Evolutionary conservation across 331 rosid species (phyloP).

Genomic region (Malus hybrid): DNA sequence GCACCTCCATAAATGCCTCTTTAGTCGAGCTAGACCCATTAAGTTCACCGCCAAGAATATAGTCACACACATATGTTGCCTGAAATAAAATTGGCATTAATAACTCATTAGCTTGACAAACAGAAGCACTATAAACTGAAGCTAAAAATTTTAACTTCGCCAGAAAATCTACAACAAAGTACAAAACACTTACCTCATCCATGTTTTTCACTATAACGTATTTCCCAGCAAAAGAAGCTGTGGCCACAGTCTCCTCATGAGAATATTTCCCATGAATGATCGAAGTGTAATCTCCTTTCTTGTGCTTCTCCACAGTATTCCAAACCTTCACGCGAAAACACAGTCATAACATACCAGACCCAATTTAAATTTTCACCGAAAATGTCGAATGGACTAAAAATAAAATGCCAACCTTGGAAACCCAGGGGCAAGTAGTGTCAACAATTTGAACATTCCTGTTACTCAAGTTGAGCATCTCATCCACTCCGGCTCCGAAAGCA

Average conservation of each 20-base stretch:
- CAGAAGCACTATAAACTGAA: background rate
- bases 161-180: background rate
- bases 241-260: constrained; percentile 93
- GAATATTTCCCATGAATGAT: constrained; percentile 89
- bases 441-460: constrained; percentile 78
- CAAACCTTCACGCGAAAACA: constrained; percentile 49
- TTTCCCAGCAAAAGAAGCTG: constrained; percentile 93
- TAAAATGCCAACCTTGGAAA: constrained; percentile 59
- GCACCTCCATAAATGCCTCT: constrained; percentile 77
- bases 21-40: constrained; percentile 91
- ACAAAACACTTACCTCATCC: constrained; percentile 49
- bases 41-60: constrained; percentile 71
- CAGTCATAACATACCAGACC: background rate
- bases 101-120: background rate
- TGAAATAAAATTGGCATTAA: constrained; percentile 24
- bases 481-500: constrained; percentile 96
- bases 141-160: background rate
- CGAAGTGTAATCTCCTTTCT: constrained; percentile 85
- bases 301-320: constrained; percentile 92
- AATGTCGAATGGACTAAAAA: background rate
- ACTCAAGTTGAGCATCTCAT: constrained; percentile 81
- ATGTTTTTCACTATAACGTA: constrained; percentile 81
- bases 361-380: background rate
- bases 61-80: constrained; percentile 91
- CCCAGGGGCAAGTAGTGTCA: constrained; percentile 99